Percentiles rank a stretch among this genome's conserved stretches.
Conservation (phyloP, 164 flowering plant species). For the Vitis amurensis region DNA sequence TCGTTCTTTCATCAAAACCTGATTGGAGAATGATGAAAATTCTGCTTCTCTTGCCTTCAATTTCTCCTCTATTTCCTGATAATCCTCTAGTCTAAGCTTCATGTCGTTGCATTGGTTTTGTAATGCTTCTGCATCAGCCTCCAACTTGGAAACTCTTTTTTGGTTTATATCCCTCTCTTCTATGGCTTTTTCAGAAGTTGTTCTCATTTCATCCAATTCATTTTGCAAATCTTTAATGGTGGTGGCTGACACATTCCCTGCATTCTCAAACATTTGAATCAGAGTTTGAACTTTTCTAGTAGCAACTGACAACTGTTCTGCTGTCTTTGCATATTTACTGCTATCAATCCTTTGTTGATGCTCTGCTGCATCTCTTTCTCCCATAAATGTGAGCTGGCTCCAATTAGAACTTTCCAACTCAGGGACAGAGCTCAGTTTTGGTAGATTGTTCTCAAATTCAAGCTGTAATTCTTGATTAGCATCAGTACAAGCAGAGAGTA, state of each 20-base stretch:
- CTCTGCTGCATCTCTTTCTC: slow-evolving; percentile 22
- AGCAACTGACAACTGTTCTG: slow-evolving; percentile 41
- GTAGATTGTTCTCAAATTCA: slow-evolving; percentile 28
- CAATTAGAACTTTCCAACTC: slow-evolving; percentile 28
- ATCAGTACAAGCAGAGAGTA: slow-evolving; percentile 61
- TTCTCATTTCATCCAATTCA: slow-evolving; percentile 37
- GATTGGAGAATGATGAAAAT: slow-evolving; percentile 29
- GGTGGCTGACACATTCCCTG: slow-evolving; percentile 28
- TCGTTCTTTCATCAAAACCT: slow-evolving; percentile 37
- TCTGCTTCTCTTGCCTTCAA: slow-evolving; percentile 62
- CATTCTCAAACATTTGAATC: slow-evolving; percentile 34
- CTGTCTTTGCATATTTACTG: slow-evolving; percentile 26
- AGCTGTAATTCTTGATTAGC: slow-evolving; percentile 46
- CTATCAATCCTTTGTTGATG: slow-evolving; percentile 16
- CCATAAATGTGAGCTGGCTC: slow-evolving; percentile 10
- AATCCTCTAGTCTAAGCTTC: slow-evolving; percentile 41
- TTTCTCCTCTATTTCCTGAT: slow-evolving; percentile 33
- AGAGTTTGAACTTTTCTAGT: slow-evolving; percentile 38
- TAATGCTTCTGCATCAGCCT: slow-evolving; percentile 46
- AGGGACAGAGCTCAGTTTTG: slow-evolving; percentile 24
- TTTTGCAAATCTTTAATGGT: slow-evolving; percentile 48
- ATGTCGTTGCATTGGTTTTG: slow-evolving; percentile 43
- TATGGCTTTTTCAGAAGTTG: slow-evolving; percentile 34
- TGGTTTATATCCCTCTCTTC: slow-evolving; percentile 48
- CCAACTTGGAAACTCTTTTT: slow-evolving; percentile 46